phyloP scores from a whole-genome alignment of 805 yeast genomes.

The Starmerella scarabaei region DNA sequence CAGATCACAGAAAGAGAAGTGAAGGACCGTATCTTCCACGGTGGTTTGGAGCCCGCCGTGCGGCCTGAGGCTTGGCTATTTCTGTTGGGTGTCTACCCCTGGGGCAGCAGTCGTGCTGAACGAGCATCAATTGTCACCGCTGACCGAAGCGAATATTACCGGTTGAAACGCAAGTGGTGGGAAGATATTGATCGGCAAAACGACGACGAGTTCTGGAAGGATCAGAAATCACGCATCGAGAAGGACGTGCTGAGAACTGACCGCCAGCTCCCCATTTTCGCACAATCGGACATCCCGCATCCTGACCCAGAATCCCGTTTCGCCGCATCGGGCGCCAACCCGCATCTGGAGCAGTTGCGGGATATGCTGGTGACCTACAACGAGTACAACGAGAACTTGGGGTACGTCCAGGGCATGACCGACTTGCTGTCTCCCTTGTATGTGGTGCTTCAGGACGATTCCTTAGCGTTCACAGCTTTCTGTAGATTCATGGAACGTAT shows the following conservation, averaged over 20 bases:
- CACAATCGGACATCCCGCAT: conserved; percentile 33
- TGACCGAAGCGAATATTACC: conserved; percentile 45
- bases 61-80: conserved; percentile 79
- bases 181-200: conserved; percentile 42
- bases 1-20: conserved; percentile 64
- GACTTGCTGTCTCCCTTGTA: conserved; percentile 83
- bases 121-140: conserved; percentile 46
- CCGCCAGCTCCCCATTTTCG: conserved; percentile 56
- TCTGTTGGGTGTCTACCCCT: conserved; percentile 68
- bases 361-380: conserved; percentile 78
- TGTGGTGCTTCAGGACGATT: conserved; percentile 48
- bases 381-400: conserved; percentile 67
- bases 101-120: conserved; percentile 69
- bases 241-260: conserved; percentile 91
- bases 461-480: conserved; percentile 80
- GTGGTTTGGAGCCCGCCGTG: conserved; percentile 53
- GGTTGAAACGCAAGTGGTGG: conserved; percentile 60
- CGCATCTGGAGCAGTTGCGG: conserved; percentile 57
- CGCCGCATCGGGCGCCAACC: conserved; percentile 59
- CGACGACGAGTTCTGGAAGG: conserved; percentile 63
- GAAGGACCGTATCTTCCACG: conserved; percentile 75
- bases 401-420: conserved; percentile 97
- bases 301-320: conserved; percentile 36
- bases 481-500: conserved; percentile 77
- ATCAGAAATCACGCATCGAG: conserved; percentile 79